Percentiles rank a stretch among this genome's conserved stretches.
These are phyloP conservation scores for Astrephomene gubernaculifera DNA, from an alignment of 139 green algal species.

Conservation along the genomic window DNA sequence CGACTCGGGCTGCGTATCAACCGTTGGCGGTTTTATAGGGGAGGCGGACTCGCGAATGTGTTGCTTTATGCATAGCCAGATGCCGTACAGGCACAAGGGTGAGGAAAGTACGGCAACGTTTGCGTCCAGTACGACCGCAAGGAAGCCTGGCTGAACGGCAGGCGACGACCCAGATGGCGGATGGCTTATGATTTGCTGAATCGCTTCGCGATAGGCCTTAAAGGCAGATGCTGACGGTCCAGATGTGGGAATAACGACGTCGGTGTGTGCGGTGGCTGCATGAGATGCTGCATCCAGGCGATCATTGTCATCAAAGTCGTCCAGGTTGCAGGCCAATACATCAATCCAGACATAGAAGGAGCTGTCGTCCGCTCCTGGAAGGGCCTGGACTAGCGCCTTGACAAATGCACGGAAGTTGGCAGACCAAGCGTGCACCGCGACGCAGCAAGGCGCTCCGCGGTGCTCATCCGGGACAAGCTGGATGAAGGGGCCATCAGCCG, in stretches of 20 bases:
- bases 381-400: background rate
- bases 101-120: slow-evolving; percentile 1
- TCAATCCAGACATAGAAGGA: slow-evolving; percentile 16
- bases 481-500: no score
- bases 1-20: background rate
- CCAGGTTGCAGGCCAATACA: slow-evolving; percentile 4
- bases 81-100: slow-evolving; percentile 31
- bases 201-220: background rate
- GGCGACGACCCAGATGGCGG: no score
- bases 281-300: background rate
- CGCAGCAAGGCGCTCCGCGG: background rate
- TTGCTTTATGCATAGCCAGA: slow-evolving; percentile 34
- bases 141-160: background rate
- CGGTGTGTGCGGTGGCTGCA: background rate
- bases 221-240: background rate
- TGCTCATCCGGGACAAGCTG: background rate
- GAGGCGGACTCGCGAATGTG: no score
- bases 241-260: background rate
- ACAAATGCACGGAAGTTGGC: background rate
- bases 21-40: no score
- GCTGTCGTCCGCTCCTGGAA: background rate
- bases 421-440: background rate
- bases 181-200: no score
- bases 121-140: slow-evolving; percentile 1
- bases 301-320: background rate